Conservation (phyloP, 1,139 yeast genomes). For the Pichia cactophila region DNA sequence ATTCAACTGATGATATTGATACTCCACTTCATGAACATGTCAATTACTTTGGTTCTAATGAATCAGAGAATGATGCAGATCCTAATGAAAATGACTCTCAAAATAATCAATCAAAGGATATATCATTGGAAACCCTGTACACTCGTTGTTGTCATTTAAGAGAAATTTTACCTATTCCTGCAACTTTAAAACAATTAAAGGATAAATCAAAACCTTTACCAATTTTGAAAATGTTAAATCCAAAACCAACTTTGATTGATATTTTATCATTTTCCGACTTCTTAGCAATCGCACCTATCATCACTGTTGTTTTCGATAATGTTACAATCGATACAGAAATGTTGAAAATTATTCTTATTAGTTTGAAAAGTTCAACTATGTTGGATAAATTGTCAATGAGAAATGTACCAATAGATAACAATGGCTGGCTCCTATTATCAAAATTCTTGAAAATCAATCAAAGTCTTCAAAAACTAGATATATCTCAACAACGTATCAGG, state of each 20-base stretch:
- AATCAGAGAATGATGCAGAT: constrained; percentile 3
- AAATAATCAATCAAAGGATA: constrained; percentile 14
- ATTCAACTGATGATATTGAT: constrained; percentile 31
- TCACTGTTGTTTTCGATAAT: constrained; percentile 73
- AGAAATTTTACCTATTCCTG: constrained; percentile 86
- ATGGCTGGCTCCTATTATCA: constrained; percentile 72
- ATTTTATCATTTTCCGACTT: constrained; percentile 84
- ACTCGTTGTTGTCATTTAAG: constrained; percentile 87
- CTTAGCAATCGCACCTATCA: constrained; percentile 74
- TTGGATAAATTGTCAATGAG: constrained; percentile 69
- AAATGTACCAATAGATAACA: constrained; percentile 64
- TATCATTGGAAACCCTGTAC: constrained; percentile 59
- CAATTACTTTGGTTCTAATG: constrained; percentile 38
- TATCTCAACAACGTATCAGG: constrained; percentile 59
- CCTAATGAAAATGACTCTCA: constrained; percentile 5
- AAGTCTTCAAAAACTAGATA: constrained; percentile 59
- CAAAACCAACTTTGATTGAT: constrained; percentile 86
- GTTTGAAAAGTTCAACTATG: constrained; percentile 48
- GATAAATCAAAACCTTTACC: constrained; percentile 69
- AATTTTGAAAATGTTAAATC: constrained; percentile 72
- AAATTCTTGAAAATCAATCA: constrained; percentile 56
- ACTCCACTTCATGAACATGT: constrained; percentile 68
- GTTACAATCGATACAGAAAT: constrained; percentile 74
- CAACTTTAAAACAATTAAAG: constrained; percentile 71
- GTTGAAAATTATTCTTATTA: constrained; percentile 61